These are phyloP conservation scores for Amesomyces nigricolor DNA, from an alignment of 2,329 filamentous ascomycete genomes.

Conservation along the genomic window DNA sequence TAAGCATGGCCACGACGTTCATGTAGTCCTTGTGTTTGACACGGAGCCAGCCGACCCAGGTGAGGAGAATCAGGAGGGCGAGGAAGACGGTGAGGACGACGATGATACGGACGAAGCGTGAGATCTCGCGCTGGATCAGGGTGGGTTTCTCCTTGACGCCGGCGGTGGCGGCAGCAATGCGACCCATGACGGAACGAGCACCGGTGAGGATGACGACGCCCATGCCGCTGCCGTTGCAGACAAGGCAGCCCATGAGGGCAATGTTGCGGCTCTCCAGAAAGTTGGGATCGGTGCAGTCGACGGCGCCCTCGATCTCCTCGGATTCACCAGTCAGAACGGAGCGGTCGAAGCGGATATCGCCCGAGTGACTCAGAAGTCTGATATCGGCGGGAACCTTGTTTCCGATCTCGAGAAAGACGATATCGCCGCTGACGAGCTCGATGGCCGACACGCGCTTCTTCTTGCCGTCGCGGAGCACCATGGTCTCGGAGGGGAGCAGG, in stretches of 20 bases:
- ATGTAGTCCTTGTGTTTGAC: slow-evolving; percentile 16
- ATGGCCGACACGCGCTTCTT: slow-evolving; percentile 16
- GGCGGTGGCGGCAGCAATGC: slow-evolving; percentile 40
- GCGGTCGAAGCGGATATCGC: slow-evolving; percentile 36
- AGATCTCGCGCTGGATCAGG: slow-evolving; percentile 28
- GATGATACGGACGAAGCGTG: slow-evolving; percentile 33
- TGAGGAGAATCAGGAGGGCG: slow-evolving; percentile 24
- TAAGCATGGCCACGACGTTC: slow-evolving; percentile 10
- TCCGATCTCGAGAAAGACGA: slow-evolving; percentile 31
- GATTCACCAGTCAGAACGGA: slow-evolving; percentile 53
- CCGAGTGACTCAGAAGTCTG: slow-evolving; percentile 12
- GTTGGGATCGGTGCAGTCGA: slow-evolving; percentile 34
- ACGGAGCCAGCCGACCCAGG: slow-evolving; percentile 17
- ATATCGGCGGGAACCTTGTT: slow-evolving; percentile 25
- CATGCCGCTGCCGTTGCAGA: slow-evolving; percentile 48
- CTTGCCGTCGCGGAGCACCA: slow-evolving; percentile 37
- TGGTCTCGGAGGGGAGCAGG: slow-evolving; percentile 39
- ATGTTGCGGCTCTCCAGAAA: slow-evolving; percentile 49
- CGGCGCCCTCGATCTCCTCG: slow-evolving; percentile 40
- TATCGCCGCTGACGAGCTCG: slow-evolving; percentile 21
- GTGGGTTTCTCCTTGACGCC: slow-evolving; percentile 25
- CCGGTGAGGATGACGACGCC: slow-evolving; percentile 51
- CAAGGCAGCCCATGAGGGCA: slow-evolving; percentile 46
- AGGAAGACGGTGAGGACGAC: slow-evolving; percentile 29
- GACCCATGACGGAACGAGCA: slow-evolving; percentile 50